Conservation (phyloP, 306 rosid genomes). For the Vigna trinervia region DNA sequence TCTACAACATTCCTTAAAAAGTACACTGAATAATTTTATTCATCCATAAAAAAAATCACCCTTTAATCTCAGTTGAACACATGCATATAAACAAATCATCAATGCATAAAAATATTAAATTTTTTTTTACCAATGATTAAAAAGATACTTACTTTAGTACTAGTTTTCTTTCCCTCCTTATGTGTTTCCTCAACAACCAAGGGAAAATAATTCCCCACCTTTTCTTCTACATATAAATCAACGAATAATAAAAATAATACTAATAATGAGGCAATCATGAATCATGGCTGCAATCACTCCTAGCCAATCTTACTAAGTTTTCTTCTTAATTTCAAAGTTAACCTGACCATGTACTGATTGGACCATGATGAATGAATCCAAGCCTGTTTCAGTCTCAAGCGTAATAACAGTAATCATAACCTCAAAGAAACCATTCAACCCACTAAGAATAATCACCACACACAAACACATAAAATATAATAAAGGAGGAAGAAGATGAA, state of each 20-base stretch:
- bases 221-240: neutral
- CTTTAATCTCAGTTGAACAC: too few relatives aligned
- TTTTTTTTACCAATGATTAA: neutral
- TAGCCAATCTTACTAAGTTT: neutral
- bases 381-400: conserved; percentile 18
- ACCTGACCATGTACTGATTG: neutral
- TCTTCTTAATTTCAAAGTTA: conserved; percentile 9
- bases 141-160: neutral
- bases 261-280: conserved; percentile 27
- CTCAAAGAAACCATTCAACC: conserved; percentile 28
- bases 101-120: too few relatives aligned
- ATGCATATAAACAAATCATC: neutral
- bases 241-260: neutral
- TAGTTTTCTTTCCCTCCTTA: neutral
- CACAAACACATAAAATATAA: neutral
- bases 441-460: neutral
- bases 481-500: neutral
- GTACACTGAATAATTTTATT: neutral
- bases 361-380: conserved; percentile 23
- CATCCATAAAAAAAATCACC: neutral
- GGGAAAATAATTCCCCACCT: conserved; percentile 31
- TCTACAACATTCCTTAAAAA: too few relatives aligned
- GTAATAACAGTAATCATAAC: conserved; percentile 14
- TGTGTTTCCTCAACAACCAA: conserved; percentile 40
- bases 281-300: conserved; percentile 21